Evolutionary conservation across 1,284 basidiomycete species (phyloP).

Genomic region (Cutaneotrichosporon arboriforme): DNA sequence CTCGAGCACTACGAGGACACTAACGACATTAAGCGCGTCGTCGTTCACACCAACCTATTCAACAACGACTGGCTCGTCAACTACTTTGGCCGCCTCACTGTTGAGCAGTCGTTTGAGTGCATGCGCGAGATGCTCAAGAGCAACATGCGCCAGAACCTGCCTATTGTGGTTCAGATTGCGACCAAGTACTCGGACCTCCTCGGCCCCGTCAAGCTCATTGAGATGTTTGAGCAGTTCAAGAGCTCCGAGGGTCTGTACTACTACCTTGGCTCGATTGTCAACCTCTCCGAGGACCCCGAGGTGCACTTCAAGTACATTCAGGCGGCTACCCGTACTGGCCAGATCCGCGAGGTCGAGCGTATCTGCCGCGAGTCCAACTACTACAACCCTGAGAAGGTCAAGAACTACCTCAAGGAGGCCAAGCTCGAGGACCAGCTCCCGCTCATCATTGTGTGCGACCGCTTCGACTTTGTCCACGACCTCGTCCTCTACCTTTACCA

Average conservation of each 20-base stretch:
- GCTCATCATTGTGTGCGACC: slow-evolving; percentile 99
- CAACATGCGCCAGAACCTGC: slow-evolving; percentile 97
- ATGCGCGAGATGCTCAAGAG: slow-evolving; percentile 95
- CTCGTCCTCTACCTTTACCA: slow-evolving; percentile 98
- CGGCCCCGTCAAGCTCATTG: slow-evolving; percentile 93
- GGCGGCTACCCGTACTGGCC: slow-evolving; percentile 95
- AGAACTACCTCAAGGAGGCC: slow-evolving; percentile 99
- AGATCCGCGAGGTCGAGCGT: slow-evolving; percentile 97
- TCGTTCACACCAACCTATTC: slow-evolving; percentile 87
- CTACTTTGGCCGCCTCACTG: slow-evolving; percentile 95
- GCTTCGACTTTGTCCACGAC: slow-evolving; percentile 99
- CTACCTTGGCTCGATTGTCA: slow-evolving; percentile 94
- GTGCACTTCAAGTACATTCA: slow-evolving; percentile 99
- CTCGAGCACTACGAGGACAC: slow-evolving; percentile 98
- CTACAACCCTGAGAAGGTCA: slow-evolving; percentile 99
- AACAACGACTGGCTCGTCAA: slow-evolving; percentile 90
- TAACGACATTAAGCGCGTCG: slow-evolving; percentile 94
- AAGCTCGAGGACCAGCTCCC: slow-evolving; percentile 95
- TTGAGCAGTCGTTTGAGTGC: slow-evolving; percentile 96
- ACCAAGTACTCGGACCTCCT: slow-evolving; percentile 99
- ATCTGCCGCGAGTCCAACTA: slow-evolving; percentile 95
- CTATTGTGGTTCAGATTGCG: slow-evolving; percentile 94
- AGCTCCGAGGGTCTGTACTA: slow-evolving; percentile 98
- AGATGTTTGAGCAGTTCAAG: slow-evolving; percentile 99
- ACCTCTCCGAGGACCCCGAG: slow-evolving; percentile 91